phyloP scores from a whole-genome alignment of 139 green algal species.

The Chlamydomonas sphaeroides region DNA sequence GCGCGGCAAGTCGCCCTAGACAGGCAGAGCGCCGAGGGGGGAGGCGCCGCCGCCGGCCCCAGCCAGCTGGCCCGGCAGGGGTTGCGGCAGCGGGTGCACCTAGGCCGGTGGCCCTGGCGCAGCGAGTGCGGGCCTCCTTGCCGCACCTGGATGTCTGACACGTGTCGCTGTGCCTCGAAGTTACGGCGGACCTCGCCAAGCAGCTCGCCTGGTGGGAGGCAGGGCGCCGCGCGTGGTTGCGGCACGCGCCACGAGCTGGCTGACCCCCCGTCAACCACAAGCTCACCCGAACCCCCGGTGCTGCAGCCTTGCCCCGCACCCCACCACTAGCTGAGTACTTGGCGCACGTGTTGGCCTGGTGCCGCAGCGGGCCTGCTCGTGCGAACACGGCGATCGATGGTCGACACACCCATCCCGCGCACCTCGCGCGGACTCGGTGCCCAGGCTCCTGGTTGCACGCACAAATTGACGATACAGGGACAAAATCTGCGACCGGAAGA shows the following conservation, averaged over 20 bases:
- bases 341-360: no score
- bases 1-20: no score
- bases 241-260: not conserved
- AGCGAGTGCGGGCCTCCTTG: not conserved
- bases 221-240: not conserved
- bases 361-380: no score
- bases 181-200: conserved; percentile 35
- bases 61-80: no score
- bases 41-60: no score
- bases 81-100: no score
- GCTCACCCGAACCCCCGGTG: no score
- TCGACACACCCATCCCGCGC: not conserved
- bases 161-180: conserved; percentile 49
- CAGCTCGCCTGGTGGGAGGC: conserved; percentile 45
- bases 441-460: conserved; percentile 40
- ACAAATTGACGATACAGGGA: conserved; percentile 58
- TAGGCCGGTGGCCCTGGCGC: not conserved
- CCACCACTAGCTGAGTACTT: no score
- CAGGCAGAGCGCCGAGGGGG: not conserved
- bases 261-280: no score
- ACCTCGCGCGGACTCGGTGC: not conserved
- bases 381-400: no score
- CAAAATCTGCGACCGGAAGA: conserved; percentile 51
- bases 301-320: no score
- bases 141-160: conserved; percentile 19